phyloP scores from a whole-genome alignment of 2,329 filamentous ascomycete species.

The Ophiosphaerella narmari region DNA sequence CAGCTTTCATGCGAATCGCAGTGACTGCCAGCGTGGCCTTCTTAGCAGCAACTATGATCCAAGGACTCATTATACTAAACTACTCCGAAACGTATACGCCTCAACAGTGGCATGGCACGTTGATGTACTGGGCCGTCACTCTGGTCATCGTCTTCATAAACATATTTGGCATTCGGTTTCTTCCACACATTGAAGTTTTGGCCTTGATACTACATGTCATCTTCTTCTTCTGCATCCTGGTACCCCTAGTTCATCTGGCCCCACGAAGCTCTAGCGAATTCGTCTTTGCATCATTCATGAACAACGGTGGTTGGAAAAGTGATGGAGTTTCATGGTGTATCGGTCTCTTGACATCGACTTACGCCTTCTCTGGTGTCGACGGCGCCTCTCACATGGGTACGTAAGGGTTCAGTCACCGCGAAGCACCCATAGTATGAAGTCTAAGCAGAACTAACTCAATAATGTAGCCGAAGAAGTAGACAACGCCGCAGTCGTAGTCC shows the following conservation, averaged over 20 bases:
- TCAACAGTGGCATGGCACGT: conserved; percentile 50
- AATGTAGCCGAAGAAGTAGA: conserved; percentile 28
- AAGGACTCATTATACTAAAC: no score
- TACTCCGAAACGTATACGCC: no score
- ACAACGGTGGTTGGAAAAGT: conserved; percentile 49
- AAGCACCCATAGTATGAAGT: no score
- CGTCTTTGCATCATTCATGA: conserved; percentile 49
- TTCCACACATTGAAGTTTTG: conserved; percentile 52
- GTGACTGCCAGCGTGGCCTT: no score
- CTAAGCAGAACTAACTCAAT: background rate
- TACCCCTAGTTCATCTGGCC: conserved; percentile 25
- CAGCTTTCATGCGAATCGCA: no score
- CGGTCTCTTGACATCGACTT: conserved; percentile 39
- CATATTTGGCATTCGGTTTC: conserved; percentile 43
- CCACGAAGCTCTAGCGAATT: conserved; percentile 2
- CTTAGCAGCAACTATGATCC: no score
- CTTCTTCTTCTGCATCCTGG: conserved; percentile 54
- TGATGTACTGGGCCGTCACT: conserved; percentile 50
- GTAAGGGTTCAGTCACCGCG: background rate
- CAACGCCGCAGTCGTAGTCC: conserved; percentile 24
- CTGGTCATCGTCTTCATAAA: conserved; percentile 47
- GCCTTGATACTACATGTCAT: conserved; percentile 53
- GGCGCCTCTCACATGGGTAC: conserved; percentile 2
- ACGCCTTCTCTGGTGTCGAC: conserved; percentile 22
- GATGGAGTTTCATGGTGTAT: conserved; percentile 42